A percentile compares a stretch with the other conserved stretches of the same genome.
These are phyloP conservation scores for Sphagnum magellanicum DNA, from an alignment of 228 moss, liverwort and hornwort genomes.

Conservation along the genomic window DNA sequence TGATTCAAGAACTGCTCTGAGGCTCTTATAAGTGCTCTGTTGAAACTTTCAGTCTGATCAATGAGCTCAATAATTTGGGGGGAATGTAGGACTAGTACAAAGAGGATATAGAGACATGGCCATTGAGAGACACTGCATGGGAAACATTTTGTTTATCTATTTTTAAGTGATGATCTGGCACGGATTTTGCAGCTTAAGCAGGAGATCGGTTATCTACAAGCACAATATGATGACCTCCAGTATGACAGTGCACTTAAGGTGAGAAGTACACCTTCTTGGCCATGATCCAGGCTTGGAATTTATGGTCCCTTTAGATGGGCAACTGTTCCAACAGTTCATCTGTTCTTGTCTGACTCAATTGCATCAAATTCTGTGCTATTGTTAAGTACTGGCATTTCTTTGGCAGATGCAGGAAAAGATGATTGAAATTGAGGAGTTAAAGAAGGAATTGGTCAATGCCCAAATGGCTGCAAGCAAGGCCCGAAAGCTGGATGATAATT, in stretches of 20 bases:
- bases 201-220: conserved; percentile 65
- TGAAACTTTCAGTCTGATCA: too few species aligned
- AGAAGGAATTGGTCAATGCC: conserved; percentile 42
- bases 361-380: too few species aligned
- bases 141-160: too few species aligned
- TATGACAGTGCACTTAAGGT: conserved; percentile 58
- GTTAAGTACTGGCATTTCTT: too few species aligned
- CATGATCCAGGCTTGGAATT: not conserved
- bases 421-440: conserved; percentile 58
- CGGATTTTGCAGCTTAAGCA: conserved; percentile 37
- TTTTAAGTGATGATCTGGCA: too few species aligned
- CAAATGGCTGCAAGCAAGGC: conserved; percentile 32
- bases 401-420: conserved; percentile 68
- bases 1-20: not conserved
- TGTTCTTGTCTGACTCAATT: too few species aligned
- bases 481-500: conserved; percentile 33
- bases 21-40: not conserved
- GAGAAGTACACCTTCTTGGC: not conserved
- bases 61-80: too few species aligned
- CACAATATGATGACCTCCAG: conserved; percentile 60
- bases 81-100: too few species aligned
- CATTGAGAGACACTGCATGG: too few species aligned
- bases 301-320: not conserved
- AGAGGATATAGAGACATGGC: too few species aligned
- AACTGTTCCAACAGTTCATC: not conserved